Conservation (phyloP, 805 yeast genomes). For the Sungouiella blattae region DNA sequence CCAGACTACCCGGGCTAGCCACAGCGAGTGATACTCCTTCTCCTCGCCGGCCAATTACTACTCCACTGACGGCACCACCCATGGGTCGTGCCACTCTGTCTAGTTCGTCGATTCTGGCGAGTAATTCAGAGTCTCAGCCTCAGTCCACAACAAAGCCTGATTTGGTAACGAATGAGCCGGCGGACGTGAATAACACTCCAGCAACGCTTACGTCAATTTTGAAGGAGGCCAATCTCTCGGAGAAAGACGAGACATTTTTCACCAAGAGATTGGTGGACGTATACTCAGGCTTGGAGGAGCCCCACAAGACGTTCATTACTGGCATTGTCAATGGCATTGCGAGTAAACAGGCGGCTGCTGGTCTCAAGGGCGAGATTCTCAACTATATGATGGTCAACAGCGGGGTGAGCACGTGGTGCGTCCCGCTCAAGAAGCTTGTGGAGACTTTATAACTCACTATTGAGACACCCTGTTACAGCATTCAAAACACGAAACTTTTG, state of each 20-base stretch:
- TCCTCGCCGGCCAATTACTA: no score
- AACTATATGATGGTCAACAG: slow-evolving; percentile 56
- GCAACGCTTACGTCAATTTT: slow-evolving; percentile 7
- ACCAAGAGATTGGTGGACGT: slow-evolving; percentile 9
- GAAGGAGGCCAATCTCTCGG: slow-evolving; percentile 2
- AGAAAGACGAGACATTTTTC: slow-evolving; percentile 8
- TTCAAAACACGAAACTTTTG: no score
- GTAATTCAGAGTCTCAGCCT: no score
- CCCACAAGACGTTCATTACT: slow-evolving; percentile 11
- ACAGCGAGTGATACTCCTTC: no score
- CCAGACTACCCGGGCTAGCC: no score
- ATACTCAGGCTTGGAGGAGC: slow-evolving; percentile 6
- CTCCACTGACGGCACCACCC: no score
- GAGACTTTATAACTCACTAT: no score
- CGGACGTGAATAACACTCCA: not conserved
- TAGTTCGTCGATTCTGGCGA: no score
- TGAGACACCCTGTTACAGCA: no score
- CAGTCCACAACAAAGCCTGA: no score
- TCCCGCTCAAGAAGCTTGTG: slow-evolving; percentile 56
- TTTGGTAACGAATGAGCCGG: no score
- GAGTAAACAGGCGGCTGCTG: slow-evolving; percentile 3
- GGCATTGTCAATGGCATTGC: slow-evolving; percentile 7
- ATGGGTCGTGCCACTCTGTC: no score
- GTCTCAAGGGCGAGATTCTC: slow-evolving; percentile 36
- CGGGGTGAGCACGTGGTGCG: slow-evolving; percentile 63